A percentile compares a stretch with the other conserved stretches of the same genome.
phyloP scores from a whole-genome alignment of 2,329 filamentous ascomycete species.

The Sarocladium kiliense region DNA sequence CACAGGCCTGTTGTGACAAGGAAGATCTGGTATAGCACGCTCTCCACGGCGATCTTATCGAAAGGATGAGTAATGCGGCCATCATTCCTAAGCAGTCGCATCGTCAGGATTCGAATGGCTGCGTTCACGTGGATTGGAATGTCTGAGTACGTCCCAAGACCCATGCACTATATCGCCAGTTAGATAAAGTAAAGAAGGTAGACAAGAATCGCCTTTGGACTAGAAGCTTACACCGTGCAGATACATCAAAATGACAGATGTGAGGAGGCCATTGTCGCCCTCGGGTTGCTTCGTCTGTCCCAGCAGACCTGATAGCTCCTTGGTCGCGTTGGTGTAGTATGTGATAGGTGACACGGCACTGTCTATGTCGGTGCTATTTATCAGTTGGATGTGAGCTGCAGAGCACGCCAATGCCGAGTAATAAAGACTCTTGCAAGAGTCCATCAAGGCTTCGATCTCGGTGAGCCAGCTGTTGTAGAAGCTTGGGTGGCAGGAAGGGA shows the following conservation, averaged over 20 bases:
- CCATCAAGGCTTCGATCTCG: constrained; percentile 23
- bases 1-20: not conserved
- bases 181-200: not conserved
- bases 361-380: not conserved
- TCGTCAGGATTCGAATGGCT: not conserved
- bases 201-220: no score
- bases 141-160: not conserved
- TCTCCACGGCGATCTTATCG: not conserved
- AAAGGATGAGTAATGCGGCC: not conserved
- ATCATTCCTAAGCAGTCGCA: not conserved
- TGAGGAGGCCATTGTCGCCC: constrained; percentile 17
- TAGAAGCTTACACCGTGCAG: not conserved
- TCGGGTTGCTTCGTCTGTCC: constrained; percentile 11
- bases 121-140: constrained; percentile 1
- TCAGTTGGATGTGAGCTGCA: constrained; percentile 19
- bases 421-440: constrained; percentile 20
- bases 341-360: not conserved
- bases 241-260: constrained; percentile 13
- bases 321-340: constrained; percentile 17
- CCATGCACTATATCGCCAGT: not conserved
- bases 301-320: constrained; percentile 15
- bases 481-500: constrained; percentile 23
- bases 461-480: constrained; percentile 24
- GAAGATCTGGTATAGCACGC: constrained; percentile 5
- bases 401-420: constrained; percentile 23